These are phyloP conservation scores for Sugiyamaella mastotermitis DNA, from an alignment of 805 yeast genomes.

Conservation along the genomic window DNA sequence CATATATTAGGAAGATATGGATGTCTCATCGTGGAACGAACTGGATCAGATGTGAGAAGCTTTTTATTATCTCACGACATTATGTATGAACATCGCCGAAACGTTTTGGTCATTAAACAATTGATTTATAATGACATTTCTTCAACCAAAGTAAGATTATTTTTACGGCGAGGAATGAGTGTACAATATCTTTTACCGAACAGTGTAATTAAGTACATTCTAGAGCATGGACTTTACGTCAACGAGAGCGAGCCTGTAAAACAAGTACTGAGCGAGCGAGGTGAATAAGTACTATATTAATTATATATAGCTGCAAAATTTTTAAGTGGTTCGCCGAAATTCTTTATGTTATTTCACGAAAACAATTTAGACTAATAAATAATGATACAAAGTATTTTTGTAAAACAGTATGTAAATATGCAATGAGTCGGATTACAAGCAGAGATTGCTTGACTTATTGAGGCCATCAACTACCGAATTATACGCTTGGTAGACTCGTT, in stretches of 20 bases:
- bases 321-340: too few species aligned
- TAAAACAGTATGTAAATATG: too few species aligned
- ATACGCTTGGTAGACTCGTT: constrained; percentile 27
- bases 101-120: constrained; percentile 91
- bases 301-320: too few species aligned
- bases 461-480: constrained; percentile 11
- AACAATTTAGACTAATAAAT: too few species aligned
- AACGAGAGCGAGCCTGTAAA: constrained; percentile 91
- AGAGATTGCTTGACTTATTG: constrained; percentile 29
- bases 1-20: constrained; percentile 96
- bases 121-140: constrained; percentile 93
- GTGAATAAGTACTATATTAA: too few species aligned
- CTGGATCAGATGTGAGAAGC: constrained; percentile 92
- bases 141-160: constrained; percentile 89
- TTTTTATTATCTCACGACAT: constrained; percentile 90
- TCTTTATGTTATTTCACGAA: too few species aligned
- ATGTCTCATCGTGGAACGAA: constrained; percentile 91
- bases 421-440: constrained; percentile 22
- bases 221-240: constrained; percentile 80
- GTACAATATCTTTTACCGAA: constrained; percentile 93
- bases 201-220: constrained; percentile 89
- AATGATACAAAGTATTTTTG: too few species aligned
- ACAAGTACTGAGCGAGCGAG: constrained; percentile 47
- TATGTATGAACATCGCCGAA: constrained; percentile 92
- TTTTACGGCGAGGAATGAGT: constrained; percentile 91